Evolutionary conservation across 108 stramenopile species (phyloP), one percentile per base, ranked within the genome.

Genomic region (Nitzschia putrida): DNA sequence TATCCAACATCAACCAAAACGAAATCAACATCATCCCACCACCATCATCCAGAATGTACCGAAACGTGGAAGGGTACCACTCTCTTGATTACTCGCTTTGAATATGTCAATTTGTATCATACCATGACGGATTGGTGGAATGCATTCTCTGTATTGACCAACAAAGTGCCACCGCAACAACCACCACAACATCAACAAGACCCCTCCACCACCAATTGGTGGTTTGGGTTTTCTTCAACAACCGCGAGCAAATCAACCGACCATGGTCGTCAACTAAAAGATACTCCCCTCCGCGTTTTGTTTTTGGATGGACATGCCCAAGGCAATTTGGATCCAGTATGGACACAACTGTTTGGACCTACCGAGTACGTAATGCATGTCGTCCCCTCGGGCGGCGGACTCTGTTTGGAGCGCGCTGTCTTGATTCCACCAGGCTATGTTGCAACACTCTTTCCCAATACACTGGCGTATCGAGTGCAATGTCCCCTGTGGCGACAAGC

Each of bases 101-200:
- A 79, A 50, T 83, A 83, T 41, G 82, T 73, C 22, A 83, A 79
- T 56, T 54, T 83, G 13, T 80, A 73, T 49, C 79, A 80, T 68
- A 76, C 78, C 11, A 13, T 77, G 34, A 66, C 74, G 7, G 78
- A 79, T 49, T 80, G 72, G 79, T 83, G 71, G 72, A 80, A 77
- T 64, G 53, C 79, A n/a, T 83, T 59, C 42, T 60, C 67, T 13
- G 64, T 72, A 16, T 40, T 65, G 57, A 54, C 61, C 9, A 4
- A 34, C 29, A 34, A 34, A 34, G 29, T 34, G 29, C 29, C 29
- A 4, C 29, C 29, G 29, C 29, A 34, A 4, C 29, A 34, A 34
- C 11, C 7, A 21, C 23, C 16, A 7, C 6, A 16, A 2, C 11
- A 9, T 13, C 9, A 3, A 7, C 12, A 24, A 57, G 18, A 16